Evolutionary conservation across 306 rosid genomes (phyloP).

Genomic region (Cucumis sativus): DNA sequence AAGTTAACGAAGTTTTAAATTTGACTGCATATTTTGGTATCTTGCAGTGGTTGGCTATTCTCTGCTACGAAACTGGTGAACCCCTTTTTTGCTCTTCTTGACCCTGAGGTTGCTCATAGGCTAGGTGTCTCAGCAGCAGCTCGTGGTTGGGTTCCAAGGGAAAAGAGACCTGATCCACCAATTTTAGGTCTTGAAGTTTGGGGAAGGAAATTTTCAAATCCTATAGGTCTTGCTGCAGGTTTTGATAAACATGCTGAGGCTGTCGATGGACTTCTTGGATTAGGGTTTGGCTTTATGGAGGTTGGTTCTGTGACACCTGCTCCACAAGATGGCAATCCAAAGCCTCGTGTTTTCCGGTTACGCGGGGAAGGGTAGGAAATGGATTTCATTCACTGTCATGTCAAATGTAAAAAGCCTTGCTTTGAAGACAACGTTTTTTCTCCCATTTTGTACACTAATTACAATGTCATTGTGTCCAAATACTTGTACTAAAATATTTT

Average conservation of each 20-base stretch:
- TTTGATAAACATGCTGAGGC: conserved; percentile 97
- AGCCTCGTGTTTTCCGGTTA: conserved; percentile 86
- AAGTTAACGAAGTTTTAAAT: conserved; percentile 3
- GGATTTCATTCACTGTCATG: conserved; percentile 11
- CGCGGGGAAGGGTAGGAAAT: conserved; percentile 51
- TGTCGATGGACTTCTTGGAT: conserved; percentile 73
- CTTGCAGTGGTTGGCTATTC: conserved; percentile 92
- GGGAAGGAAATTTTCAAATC: conserved; percentile 96
- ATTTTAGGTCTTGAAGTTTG: conserved; percentile 76
- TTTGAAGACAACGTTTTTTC: not conserved
- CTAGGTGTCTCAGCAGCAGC: conserved; percentile 87
- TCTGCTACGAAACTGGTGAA: conserved; percentile 85
- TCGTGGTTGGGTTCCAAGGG: conserved; percentile 95
- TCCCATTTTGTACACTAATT: not conserved
- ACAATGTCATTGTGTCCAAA: not conserved
- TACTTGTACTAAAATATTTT: not conserved
- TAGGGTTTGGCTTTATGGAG: conserved; percentile 96
- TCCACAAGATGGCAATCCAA: conserved; percentile 93
- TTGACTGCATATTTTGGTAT: conserved; percentile 13
- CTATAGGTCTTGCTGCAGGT: conserved; percentile 96
- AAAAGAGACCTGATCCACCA: conserved; percentile 73
- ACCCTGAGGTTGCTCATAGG: conserved; percentile 78
- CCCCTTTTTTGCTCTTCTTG: conserved; percentile 86
- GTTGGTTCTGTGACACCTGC: conserved; percentile 95
- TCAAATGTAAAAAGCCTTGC: conserved; percentile 2